Evolutionary conservation across 2,329 filamentous ascomycete species (phyloP).

Genomic region (Huntiella bhutanensis): DNA sequence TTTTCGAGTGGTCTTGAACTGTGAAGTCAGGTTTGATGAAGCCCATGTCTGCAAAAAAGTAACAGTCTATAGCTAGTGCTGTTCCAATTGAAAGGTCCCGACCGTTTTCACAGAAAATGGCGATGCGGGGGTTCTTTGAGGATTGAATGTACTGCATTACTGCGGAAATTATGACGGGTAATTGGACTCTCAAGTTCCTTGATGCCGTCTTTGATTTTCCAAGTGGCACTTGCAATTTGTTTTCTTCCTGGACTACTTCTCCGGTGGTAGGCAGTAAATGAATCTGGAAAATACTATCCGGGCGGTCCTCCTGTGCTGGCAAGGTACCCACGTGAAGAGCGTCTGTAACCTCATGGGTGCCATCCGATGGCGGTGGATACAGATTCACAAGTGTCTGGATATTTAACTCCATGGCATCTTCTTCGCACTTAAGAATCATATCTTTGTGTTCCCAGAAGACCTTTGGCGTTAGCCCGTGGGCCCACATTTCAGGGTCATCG

Average conservation of each 20-base stretch:
- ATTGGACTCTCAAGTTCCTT: background rate
- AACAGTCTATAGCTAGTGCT: slow-evolving; percentile 57
- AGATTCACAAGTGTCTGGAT: too few species aligned
- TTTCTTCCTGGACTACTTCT: too few species aligned
- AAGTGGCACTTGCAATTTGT: too few species aligned
- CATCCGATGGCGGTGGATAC: too few species aligned
- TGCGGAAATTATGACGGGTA: background rate
- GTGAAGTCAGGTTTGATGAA: slow-evolving; percentile 16
- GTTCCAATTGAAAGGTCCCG: slow-evolving; percentile 66
- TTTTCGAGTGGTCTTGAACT: slow-evolving; percentile 42
- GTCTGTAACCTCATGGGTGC: too few species aligned
- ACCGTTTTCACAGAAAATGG: slow-evolving; percentile 58
- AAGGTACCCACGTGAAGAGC: too few species aligned
- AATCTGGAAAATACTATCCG: too few species aligned
- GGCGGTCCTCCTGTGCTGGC: too few species aligned
- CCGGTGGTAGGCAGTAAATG: too few species aligned
- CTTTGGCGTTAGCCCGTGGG: slow-evolving; percentile 53
- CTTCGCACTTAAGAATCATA: slow-evolving; percentile 39
- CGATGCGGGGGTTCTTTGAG: slow-evolving; percentile 14
- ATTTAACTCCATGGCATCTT: slow-evolving; percentile 33
- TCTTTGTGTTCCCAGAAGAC: slow-evolving; percentile 61
- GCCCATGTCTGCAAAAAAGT: slow-evolving; percentile 49
- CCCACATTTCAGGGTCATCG: slow-evolving; percentile 91
- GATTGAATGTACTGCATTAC: too few species aligned
- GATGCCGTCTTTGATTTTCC: too few species aligned